Conservation (phyloP, 2,329 filamentous ascomycete genomes). For the Pestalotiopsis sp. region DNA sequence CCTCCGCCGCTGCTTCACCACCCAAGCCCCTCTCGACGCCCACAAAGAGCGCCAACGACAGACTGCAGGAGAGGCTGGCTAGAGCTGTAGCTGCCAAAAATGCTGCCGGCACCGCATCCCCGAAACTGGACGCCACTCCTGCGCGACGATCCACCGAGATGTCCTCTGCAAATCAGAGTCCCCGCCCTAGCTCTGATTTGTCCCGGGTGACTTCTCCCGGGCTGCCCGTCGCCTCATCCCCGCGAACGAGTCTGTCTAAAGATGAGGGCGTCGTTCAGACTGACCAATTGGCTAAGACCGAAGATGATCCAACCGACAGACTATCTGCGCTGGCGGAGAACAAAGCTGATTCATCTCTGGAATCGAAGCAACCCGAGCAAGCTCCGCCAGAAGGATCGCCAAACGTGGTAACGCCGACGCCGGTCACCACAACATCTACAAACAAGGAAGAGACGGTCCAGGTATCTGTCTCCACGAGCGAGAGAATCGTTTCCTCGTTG, state of each 20-base stretch:
- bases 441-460: conserved; percentile 10
- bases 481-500: conserved; percentile 19
- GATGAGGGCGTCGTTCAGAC: conserved; percentile 15
- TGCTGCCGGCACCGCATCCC: conserved; percentile 38
- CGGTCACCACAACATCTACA: not conserved
- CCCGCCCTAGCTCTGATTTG: conserved; percentile 42
- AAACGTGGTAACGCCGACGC: not conserved
- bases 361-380: conserved; percentile 14
- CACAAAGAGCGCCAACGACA: conserved; percentile 73
- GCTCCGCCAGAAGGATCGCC: conserved; percentile 19
- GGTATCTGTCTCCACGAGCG: conserved; percentile 13
- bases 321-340: not conserved
- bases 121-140: conserved; percentile 45
- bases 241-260: conserved; percentile 21
- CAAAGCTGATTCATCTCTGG: conserved; percentile 9
- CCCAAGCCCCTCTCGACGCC: conserved; percentile 34
- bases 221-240: conserved; percentile 13
- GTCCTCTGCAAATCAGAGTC: conserved; percentile 37
- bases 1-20: conserved; percentile 24
- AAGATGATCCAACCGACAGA: not conserved
- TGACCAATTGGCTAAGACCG: not conserved
- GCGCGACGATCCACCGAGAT: conserved; percentile 38
- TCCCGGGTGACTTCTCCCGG: conserved; percentile 18
- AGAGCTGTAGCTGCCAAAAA: conserved; percentile 80
- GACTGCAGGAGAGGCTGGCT: conserved; percentile 86